Conservation (phyloP, 163 green algal species). For the Chloroidium sp. region DNA sequence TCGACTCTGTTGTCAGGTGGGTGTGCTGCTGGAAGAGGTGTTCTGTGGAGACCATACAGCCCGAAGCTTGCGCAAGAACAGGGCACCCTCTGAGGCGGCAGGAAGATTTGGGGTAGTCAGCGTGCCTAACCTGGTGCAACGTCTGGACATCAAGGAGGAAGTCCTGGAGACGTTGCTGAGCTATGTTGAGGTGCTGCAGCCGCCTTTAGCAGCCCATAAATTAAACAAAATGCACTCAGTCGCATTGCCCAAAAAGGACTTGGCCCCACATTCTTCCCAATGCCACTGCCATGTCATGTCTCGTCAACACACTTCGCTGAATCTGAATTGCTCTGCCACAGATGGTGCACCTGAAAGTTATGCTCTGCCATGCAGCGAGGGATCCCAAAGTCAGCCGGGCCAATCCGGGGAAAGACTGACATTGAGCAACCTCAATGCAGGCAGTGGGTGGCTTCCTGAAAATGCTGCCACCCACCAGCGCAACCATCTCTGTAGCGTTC, state of each 20-base stretch:
- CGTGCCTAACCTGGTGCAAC: conserved; percentile 6
- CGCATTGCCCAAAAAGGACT: background rate
- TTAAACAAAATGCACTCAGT: background rate
- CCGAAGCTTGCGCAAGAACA: background rate
- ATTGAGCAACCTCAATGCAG: too few relatives aligned
- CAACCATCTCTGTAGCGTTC: too few relatives aligned
- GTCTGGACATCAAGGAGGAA: conserved; percentile 55
- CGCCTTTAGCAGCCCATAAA: background rate
- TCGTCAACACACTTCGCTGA: conserved; percentile 8
- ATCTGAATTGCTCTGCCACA: too few relatives aligned
- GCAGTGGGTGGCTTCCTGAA: too few relatives aligned
- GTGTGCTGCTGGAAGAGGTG: conserved; percentile 26
- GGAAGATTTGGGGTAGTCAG: conserved; percentile 30
- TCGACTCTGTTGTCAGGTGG: too few relatives aligned
- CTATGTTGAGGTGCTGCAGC: conserved; percentile 56
- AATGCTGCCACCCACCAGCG: too few relatives aligned
- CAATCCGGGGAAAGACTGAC: too few relatives aligned
- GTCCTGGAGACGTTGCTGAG: conserved; percentile 56
- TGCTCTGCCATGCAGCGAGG: too few relatives aligned
- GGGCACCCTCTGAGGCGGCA: background rate
- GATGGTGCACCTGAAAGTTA: too few relatives aligned
- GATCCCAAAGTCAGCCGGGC: too few relatives aligned
- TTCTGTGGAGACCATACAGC: conserved; percentile 10
- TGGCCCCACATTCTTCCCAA: background rate
- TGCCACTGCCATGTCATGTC: background rate